Conservation (phyloP, 768 basidiomycete species). For the Agrocybe chaxingu region DNA sequence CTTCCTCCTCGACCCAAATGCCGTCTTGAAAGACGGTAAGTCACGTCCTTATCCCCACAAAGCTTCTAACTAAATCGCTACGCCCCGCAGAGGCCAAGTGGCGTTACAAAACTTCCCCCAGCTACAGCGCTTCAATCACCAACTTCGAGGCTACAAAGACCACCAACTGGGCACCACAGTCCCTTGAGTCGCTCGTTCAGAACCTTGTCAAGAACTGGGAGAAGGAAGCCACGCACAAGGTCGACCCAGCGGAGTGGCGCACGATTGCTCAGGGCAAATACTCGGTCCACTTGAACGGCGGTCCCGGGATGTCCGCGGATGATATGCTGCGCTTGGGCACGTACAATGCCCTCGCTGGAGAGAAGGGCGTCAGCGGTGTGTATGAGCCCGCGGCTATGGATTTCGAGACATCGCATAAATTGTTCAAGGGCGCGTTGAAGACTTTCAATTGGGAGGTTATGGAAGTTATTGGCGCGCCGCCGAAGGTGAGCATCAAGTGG, state of each 20-base stretch:
- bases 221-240: slow-evolving; percentile 10
- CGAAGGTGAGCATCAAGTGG: slow-evolving; percentile 12
- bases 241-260: slow-evolving; percentile 9
- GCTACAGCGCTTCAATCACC: slow-evolving; percentile 4
- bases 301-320: slow-evolving; percentile 1
- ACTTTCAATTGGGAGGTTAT: slow-evolving; percentile 13
- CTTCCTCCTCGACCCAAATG: slow-evolving; percentile 11
- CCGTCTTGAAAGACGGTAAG: slow-evolving; percentile 11
- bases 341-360: slow-evolving; percentile 9
- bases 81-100: slow-evolving; percentile 4
- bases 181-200: slow-evolving; percentile 9
- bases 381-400: slow-evolving; percentile 11
- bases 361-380: slow-evolving; percentile 6
- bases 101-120: slow-evolving; percentile 7
- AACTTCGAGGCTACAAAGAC: slow-evolving; percentile 8
- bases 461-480: slow-evolving; percentile 9
- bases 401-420: slow-evolving; percentile 8
- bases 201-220: slow-evolving; percentile 16
- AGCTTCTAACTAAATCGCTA: neutral
- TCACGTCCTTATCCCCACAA: neutral
- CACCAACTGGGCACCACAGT: slow-evolving; percentile 7
- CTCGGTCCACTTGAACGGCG: slow-evolving; percentile 9
- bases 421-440: slow-evolving; percentile 12
- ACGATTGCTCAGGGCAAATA: slow-evolving; percentile 11
- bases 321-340: slow-evolving; percentile 11